Percentiles rank a stretch among this genome's conserved stretches.
Conservation (phyloP, 345 rosid genomes). For the Alliaria petiolata region DNA sequence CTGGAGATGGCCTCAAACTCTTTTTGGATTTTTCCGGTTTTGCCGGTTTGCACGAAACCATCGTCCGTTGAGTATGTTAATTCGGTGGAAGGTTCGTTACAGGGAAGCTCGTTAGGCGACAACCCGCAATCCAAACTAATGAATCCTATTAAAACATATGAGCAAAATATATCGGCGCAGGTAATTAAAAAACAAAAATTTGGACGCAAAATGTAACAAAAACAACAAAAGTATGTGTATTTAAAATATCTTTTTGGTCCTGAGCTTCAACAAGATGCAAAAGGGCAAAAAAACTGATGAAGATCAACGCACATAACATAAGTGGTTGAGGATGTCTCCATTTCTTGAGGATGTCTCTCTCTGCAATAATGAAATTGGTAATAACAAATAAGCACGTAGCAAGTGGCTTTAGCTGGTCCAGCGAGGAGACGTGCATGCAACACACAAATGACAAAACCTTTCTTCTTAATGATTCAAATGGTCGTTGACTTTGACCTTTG, state of each 20-base stretch:
- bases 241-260: constrained; percentile 14
- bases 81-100: constrained; percentile 14
- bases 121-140: constrained; percentile 31
- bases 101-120: constrained; percentile 4
- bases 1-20: not conserved
- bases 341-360: no score
- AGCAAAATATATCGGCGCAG: not conserved
- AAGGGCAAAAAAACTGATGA: not conserved
- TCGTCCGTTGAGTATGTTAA: constrained; percentile 24
- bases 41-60: constrained; percentile 22
- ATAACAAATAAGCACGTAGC: not conserved
- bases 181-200: not conserved
- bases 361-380: not conserved
- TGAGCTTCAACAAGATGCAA: constrained; percentile 20
- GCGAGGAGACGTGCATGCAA: constrained; percentile 24
- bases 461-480: not conserved
- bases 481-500: constrained; percentile 12
- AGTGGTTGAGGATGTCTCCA: constrained; percentile 22
- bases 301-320: constrained; percentile 12
- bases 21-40: constrained; percentile 16
- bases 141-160: constrained; percentile 18
- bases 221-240: not conserved
- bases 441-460: not conserved
- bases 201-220: not conserved
- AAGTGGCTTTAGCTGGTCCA: constrained; percentile 11